phyloP scores from a whole-genome alignment of 148 eudicot species.

The Pouteria glomerata region DNA sequence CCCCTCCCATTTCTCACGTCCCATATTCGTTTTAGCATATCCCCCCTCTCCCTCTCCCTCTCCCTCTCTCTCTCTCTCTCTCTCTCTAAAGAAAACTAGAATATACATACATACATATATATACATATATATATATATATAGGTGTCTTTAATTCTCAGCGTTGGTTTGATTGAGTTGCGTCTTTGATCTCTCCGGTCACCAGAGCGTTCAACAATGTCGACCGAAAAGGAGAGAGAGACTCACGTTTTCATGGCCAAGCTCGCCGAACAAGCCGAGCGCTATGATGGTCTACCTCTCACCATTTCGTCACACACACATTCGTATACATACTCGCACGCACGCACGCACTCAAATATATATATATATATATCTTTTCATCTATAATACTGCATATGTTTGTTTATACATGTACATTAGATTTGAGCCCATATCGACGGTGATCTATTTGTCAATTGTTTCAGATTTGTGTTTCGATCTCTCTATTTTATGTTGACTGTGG shows the following conservation, averaged over 20 bases:
- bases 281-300: conserved; percentile 49
- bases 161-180: not conserved
- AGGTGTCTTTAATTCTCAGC: not conserved
- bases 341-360: not conserved
- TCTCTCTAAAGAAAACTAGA: not conserved
- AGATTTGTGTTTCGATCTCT: not conserved
- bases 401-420: not conserved
- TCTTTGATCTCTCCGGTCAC: conserved; percentile 4
- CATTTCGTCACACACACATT: not conserved
- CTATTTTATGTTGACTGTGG: not conserved
- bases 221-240: conserved; percentile 57
- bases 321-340: not conserved
- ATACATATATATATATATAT: too few relatives aligned
- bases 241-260: conserved; percentile 75
- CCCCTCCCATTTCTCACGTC: conserved; percentile 8
- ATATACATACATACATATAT: too few relatives aligned
- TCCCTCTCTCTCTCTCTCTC: not conserved
- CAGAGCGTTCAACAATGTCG: conserved; percentile 36
- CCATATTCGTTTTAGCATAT: too few relatives aligned
- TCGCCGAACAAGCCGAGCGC: conserved; percentile 85
- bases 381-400: not conserved
- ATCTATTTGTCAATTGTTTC: not conserved
- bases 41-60: conserved; percentile 2
- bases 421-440: not conserved
- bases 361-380: too few relatives aligned